Base-by-base conservation (phyloP, 768 basidiomycete species). In the Calocera cornea region DNA sequence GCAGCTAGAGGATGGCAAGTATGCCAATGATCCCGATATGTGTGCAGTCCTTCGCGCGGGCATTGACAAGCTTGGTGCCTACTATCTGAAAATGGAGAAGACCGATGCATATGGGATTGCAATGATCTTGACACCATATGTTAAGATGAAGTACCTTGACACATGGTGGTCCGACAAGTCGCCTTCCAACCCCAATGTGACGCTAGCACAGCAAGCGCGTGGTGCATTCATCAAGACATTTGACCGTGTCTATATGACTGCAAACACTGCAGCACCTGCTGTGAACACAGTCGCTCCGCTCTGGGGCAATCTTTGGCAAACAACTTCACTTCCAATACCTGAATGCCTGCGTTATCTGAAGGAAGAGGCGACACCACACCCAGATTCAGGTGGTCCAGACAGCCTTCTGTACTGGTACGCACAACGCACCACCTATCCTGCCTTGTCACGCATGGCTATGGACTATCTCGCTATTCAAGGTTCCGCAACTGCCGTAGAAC, bases 391-490 rank as follows among this genome's bases (percentile, higher is more conserved):
- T 50, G 49, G 49, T 16, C 49, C 49, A 50, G 49, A 50, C 22
- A 24, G 14, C 14, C 49, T 50, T 27, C 8, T 27, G 8, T 50
- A 50, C 24, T 50, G 49, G 49, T 24, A 50, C 10, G 22, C 49
- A 50, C 49, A 27, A 14, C 12, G 24, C 14, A 50, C 12, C 10
- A 14, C 12, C 14, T 50, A 50, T 24, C 49, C 49, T 16, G 49
- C 49, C 22, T 24, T 50, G 22, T 14, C 49, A 16, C 49, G 49
- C 8, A 50, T 50, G 49, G 49, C 49, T 11, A 10, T 27, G 12
- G 49, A 50, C 49, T 50, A 50, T 50, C 49, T 50, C 10, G 49
- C 49, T n/a, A 50, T 50, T n/a, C 49, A 50, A n/a, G 49, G 49
- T n/a, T 50, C 49, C 8, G 49, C 49, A 50, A 50, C 49, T 11